Conservation (phyloP, 2,329 filamentous ascomycete species). For the Paradendryphiella salina region DNA sequence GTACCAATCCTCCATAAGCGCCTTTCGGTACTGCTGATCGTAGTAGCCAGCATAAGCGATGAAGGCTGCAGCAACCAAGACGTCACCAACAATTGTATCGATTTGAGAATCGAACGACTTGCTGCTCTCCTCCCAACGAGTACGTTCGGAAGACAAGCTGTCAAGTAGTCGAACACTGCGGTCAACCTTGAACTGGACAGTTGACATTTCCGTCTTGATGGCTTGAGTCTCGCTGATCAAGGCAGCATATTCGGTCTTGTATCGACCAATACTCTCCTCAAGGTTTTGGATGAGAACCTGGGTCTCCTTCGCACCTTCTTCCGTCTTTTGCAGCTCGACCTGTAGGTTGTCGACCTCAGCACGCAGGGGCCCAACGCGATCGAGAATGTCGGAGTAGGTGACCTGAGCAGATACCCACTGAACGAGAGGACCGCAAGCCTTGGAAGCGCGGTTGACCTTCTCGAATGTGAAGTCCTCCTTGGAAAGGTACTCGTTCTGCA, state of each 20-base stretch:
- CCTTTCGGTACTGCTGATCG: constrained; percentile 96
- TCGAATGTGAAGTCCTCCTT: constrained; percentile 97
- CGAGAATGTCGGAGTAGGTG: constrained; percentile 95
- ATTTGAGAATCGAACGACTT: constrained; percentile 98
- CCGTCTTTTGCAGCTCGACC: constrained; percentile 85
- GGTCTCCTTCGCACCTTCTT: constrained; percentile 89
- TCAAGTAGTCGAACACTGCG: constrained; percentile 92
- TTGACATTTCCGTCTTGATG: constrained; percentile 95
- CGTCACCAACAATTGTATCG: constrained; percentile 91
- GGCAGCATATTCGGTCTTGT: constrained; percentile 94
- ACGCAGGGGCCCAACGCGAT: constrained; percentile 87
- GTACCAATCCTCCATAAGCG: constrained; percentile 97
- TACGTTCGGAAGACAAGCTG: constrained; percentile 90
- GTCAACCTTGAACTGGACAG: constrained; percentile 97
- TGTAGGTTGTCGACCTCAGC: constrained; percentile 87
- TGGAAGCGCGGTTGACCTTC: constrained; percentile 92
- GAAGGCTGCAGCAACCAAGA: constrained; percentile 94
- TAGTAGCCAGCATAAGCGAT: constrained; percentile 95
- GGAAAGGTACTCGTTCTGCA: constrained; percentile 88
- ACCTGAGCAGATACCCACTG: constrained; percentile 98
- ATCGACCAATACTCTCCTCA: constrained; percentile 87
- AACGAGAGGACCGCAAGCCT: constrained; percentile 93
- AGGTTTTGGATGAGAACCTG: constrained; percentile 82
- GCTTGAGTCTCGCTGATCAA: constrained; percentile 96
- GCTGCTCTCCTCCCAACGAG: constrained; percentile 94